Conservation (phyloP, 1,284 basidiomycete genomes). For the Thelephora terrestris region DNA sequence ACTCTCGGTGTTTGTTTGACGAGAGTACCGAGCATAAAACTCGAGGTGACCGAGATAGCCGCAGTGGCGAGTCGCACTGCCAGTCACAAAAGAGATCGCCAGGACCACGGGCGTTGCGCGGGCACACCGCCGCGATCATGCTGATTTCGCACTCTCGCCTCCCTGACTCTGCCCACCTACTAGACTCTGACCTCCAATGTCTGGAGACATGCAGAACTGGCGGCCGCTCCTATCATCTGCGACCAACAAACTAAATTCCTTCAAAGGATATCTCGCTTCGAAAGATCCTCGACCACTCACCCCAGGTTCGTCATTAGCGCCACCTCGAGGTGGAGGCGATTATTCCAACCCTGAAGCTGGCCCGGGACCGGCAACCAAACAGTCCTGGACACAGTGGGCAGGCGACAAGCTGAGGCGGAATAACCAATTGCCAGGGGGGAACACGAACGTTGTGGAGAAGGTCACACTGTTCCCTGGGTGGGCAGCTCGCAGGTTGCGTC, state of each 20-base stretch:
- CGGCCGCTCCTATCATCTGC: conserved; percentile 18
- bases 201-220: conserved; percentile 25
- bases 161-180: too few species aligned
- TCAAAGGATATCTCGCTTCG: conserved; percentile 33
- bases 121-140: too few species aligned
- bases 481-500: conserved; percentile 27
- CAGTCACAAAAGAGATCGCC: too few species aligned
- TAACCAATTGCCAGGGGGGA: conserved; percentile 12
- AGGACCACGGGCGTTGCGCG: too few species aligned
- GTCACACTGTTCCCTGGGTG: conserved; percentile 32
- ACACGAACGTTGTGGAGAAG: conserved; percentile 19
- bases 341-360: conserved; percentile 9
- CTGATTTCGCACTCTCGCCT: too few species aligned
- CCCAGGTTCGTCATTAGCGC: conserved; percentile 9
- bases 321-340: conserved; percentile 9
- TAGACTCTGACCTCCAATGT: conserved; percentile 13
- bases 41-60: too few species aligned
- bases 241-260: conserved; percentile 23
- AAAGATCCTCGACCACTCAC: conserved; percentile 23
- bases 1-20: too few species aligned
- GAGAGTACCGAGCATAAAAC: too few species aligned
- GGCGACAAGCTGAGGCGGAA: conserved; percentile 31
- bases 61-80: too few species aligned
- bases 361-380: conserved; percentile 2
- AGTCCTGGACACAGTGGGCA: conserved; percentile 38